Evolutionary conservation across 2,329 filamentous ascomycete species (phyloP).

Genomic region (Cladosporium sp.): DNA sequence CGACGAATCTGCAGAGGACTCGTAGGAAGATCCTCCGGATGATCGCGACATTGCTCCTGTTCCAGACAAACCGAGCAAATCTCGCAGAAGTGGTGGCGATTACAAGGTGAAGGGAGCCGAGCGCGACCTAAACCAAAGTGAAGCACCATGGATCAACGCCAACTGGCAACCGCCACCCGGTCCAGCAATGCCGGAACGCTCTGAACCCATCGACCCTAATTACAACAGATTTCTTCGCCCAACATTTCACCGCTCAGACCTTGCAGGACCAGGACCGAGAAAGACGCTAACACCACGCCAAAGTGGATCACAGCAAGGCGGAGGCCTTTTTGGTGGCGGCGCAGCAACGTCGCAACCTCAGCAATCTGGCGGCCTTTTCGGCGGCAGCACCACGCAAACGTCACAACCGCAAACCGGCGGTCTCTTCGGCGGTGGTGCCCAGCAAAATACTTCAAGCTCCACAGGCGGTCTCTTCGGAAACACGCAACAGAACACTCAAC

Average conservation of each 20-base stretch:
- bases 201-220: not conserved
- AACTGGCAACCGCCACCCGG: not conserved
- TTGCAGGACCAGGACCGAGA: conserved; percentile 5
- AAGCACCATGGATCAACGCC: conserved; percentile 26
- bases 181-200: conserved; percentile 8
- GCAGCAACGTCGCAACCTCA: conserved; percentile 20
- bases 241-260: not conserved
- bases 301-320: conserved; percentile 14
- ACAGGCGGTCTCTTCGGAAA: conserved; percentile 26
- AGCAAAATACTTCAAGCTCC: not conserved
- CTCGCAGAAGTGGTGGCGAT: not conserved
- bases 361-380: conserved; percentile 29
- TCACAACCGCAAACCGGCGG: conserved; percentile 27
- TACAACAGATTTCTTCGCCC: not conserved
- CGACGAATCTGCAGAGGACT: not conserved
- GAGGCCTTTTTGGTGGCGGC: conserved; percentile 24
- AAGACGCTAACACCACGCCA: conserved; percentile 6
- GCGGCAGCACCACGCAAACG: conserved; percentile 18
- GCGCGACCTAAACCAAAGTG: conserved; percentile 11
- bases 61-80: not conserved
- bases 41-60: too few species aligned
- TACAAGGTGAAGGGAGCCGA: not conserved
- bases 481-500: conserved; percentile 3
- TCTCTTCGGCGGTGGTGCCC: conserved; percentile 21
- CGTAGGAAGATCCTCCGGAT: too few species aligned